A percentile compares a stretch with the other conserved stretches of the same genome.
Evolutionary conservation across 768 basidiomycete genomes (phyloP).

Genomic region (Tulasnella sp.): DNA sequence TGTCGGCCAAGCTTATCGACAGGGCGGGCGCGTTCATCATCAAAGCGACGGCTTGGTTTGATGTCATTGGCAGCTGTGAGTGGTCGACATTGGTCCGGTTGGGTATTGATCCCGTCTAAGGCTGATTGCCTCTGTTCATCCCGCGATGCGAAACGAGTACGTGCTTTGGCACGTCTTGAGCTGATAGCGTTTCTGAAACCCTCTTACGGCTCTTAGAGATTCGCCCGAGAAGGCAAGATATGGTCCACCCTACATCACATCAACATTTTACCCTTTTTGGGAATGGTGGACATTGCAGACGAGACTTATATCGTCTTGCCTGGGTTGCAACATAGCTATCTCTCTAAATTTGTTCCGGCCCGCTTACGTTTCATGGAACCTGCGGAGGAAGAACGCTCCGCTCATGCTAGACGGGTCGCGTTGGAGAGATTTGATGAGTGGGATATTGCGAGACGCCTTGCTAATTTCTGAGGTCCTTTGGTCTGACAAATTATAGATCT

Average conservation of each 20-base stretch:
- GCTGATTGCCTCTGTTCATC: no score
- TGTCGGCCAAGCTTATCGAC: neutral
- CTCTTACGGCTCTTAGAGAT: no score
- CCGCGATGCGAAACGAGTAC: no score
- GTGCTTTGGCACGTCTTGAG: no score
- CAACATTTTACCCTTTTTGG: neutral
- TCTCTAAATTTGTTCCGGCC: neutral
- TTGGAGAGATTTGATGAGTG: neutral
- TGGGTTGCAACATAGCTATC: no score
- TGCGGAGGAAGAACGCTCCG: no score
- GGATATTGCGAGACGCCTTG: neutral
- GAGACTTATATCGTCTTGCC: no score
- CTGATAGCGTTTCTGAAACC: no score
- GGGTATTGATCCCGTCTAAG: no score
- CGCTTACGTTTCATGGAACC: no score
- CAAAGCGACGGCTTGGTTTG: constrained; percentile 81
- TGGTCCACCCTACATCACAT: neutral
- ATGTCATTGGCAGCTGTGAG: constrained; percentile 70
- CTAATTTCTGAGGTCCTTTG: neutral
- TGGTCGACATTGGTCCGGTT: no score
- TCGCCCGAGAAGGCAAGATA: neutral
- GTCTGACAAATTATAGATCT: neutral
- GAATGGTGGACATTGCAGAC: neutral
- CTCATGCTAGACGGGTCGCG: no score
- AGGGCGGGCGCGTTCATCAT: constrained; percentile 47